These are phyloP conservation scores for Amylocarpus encephaloides DNA, from an alignment of 2,329 filamentous ascomycete species.

Conservation along the genomic window DNA sequence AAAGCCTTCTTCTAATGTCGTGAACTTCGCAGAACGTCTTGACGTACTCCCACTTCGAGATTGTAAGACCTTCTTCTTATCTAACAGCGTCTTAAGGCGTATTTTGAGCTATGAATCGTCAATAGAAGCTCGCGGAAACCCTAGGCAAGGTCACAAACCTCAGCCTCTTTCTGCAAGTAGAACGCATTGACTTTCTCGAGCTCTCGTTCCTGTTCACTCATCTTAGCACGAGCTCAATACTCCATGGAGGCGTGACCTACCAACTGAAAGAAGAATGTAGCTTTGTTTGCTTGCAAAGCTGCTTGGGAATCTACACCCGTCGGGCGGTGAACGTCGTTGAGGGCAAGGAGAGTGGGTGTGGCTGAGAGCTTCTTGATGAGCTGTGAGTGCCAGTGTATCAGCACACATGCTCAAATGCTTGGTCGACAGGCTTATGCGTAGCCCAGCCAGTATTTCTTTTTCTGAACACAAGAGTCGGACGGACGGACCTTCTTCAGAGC, in stretches of 20 bases:
- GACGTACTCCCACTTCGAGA: constrained; percentile 70
- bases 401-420: constrained; percentile 19
- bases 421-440: constrained; percentile 12
- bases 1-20: constrained; percentile 91
- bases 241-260: constrained; percentile 45
- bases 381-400: constrained; percentile 42
- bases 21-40: constrained; percentile 86
- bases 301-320: constrained; percentile 68
- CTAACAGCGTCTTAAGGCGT: constrained; percentile 81
- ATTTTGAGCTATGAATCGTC: constrained; percentile 67
- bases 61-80: constrained; percentile 91
- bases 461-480: constrained; percentile 2
- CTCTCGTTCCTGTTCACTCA: constrained; percentile 72
- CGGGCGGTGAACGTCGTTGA: constrained; percentile 54
- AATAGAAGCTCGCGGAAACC: constrained; percentile 1
- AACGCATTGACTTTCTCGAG: constrained; percentile 98
- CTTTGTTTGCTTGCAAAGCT: constrained; percentile 91
- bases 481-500: constrained; percentile 85
- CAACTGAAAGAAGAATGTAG: constrained; percentile 96
- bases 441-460: constrained; percentile 14
- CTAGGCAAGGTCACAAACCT: constrained; percentile 54
- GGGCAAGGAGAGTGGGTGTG: constrained; percentile 74
- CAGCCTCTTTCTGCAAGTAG: constrained; percentile 95
- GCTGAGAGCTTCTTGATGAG: constrained; percentile 97
- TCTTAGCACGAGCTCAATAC: constrained; percentile 34